Evolutionary conservation across 371 early-diverging fungal genomes (phyloP).

Genomic region (Umbelopsis sp.): DNA sequence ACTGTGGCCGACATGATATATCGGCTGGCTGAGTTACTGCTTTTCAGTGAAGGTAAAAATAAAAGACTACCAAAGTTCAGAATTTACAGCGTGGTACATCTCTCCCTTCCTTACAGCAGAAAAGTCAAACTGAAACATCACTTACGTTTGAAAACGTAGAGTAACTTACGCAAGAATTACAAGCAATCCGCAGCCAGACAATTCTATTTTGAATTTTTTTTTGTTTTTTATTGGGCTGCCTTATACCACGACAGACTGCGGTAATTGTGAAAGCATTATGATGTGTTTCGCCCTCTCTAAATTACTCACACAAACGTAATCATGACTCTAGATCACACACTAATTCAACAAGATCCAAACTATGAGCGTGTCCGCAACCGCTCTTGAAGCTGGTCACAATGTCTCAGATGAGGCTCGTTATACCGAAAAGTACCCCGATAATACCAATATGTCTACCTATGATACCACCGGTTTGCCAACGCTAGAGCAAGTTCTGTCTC

Average conservation of each 20-base stretch:
- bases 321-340: neutral
- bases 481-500: conserved; percentile 44
- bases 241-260: neutral
- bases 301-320: conserved; percentile 1
- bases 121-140: neutral
- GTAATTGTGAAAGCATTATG: neutral
- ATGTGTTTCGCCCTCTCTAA: neutral
- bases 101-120: neutral
- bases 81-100: neutral
- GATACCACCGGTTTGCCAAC: conserved; percentile 33
- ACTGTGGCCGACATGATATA: neutral
- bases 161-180: neutral
- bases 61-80: neutral
- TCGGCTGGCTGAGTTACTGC: neutral
- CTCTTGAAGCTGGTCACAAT: conserved; percentile 10
- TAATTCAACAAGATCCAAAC: neutral
- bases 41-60: neutral
- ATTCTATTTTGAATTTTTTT: neutral
- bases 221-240: neutral
- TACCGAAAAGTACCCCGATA: neutral
- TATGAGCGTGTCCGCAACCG: neutral
- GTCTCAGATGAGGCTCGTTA: conserved; percentile 1
- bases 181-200: neutral
- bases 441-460: neutral
- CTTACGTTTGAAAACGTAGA: neutral